Evolutionary conservation across 345 rosid species (phyloP), one percentile per base, ranked within the genome.

Genomic region (Populus pruinosa): DNA sequence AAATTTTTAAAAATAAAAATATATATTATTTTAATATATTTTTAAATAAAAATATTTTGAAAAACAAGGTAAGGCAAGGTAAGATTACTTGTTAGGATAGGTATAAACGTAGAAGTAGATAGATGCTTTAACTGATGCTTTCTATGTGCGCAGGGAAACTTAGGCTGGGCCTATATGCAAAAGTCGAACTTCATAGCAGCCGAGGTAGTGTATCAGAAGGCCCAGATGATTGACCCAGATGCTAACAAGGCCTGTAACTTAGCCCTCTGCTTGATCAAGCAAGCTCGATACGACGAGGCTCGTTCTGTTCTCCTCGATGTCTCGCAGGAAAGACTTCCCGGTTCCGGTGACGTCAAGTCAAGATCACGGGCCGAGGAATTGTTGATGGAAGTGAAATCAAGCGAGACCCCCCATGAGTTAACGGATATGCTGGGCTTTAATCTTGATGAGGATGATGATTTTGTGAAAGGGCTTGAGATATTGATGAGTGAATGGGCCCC

Each of bases 111-210:
- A 3, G 35, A 33, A 33, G 5, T 33, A 33, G 35, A 3, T 33
- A 3, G 35, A 33, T 33, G 35, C 35, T 33, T 33, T 33, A 33
- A 33, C 5, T 4, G 35, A 33, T 33, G 35, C 0, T n/a, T 63
- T 21, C 14, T 6, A 1, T 8, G 13, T 2, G 7, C 4, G 53
- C 79, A 96, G 98, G 99, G 98, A 6, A 93, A 96, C 79, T 82
- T 96, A 87, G 99, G 97, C 12, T 96, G 99, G 99, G 99, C 97
- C 29, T 90, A 96, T 81, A 92, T 93, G 98, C 97, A 92, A 77
- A 91, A 96, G 80, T 77, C 89, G 9, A 96, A 91, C 87, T 93
- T 76, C 87, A 64, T 92, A 71, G 87, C 92, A 2, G 99, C 98
- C 1, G 98, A 96, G 84, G 97, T 86, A 0, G 94, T 93, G 11